A percentile compares a stretch with the other conserved stretches of the same genome.
These are phyloP conservation scores for Uronychia binucleata DNA, from an alignment of 73 alveolate species.

Conservation along the genomic window DNA sequence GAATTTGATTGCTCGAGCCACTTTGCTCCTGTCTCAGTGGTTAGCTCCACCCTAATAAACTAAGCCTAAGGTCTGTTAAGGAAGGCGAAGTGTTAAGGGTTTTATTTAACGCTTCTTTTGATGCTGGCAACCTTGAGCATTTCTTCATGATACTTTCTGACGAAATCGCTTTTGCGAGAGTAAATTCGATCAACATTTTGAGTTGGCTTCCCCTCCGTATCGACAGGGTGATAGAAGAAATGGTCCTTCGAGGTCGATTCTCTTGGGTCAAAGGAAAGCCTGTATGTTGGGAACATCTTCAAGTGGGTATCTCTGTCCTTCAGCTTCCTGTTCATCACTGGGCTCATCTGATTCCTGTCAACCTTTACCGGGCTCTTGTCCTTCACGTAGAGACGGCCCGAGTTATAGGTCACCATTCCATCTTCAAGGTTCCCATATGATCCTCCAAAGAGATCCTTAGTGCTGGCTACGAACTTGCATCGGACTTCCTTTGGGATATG, in stretches of 20 bases:
- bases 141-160: conserved; percentile 53
- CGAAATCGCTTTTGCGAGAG: conserved; percentile 41
- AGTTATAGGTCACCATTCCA: conserved; percentile 26
- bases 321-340: conserved; percentile 26
- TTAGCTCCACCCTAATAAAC: no score
- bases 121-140: conserved; percentile 50
- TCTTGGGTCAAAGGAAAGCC: conserved; percentile 10
- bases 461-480: neutral
- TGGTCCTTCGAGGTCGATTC: conserved; percentile 25
- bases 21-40: no score
- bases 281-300: conserved; percentile 55
- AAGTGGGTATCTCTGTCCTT: conserved; percentile 62
- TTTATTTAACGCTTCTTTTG: conserved; percentile 17
- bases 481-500: neutral
- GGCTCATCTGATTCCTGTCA: neutral
- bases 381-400: conserved; percentile 12
- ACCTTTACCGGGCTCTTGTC: neutral
- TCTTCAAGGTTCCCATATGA: neutral
- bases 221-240: conserved; percentile 24
- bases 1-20: no score
- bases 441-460: neutral
- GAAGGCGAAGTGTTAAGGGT: no score
- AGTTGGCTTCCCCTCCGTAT: conserved; percentile 43
- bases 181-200: conserved; percentile 50
- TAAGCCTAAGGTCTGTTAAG: no score